These are phyloP conservation scores for Bassia scoparia DNA, from an alignment of 148 eudicot genomes.

Conservation along the genomic window DNA sequence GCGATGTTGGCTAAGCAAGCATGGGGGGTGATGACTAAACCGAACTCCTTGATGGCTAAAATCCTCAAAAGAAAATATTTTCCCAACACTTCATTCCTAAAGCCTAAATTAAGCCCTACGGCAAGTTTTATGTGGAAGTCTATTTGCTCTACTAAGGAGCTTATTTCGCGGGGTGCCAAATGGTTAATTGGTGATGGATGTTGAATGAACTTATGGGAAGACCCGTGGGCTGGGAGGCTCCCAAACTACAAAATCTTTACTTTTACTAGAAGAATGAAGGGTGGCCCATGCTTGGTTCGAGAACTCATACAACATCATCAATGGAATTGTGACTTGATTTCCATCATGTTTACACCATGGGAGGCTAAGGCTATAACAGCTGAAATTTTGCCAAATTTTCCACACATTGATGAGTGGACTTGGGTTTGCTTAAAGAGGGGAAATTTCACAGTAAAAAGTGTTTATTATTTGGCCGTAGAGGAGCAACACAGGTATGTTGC, in stretches of 20 bases:
- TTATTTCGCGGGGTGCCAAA: neutral
- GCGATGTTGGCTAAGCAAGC: neutral
- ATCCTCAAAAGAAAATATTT: neutral
- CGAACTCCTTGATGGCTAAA: neutral
- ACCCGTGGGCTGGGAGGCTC: neutral
- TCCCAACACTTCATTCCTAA: too few species aligned
- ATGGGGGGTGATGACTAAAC: neutral
- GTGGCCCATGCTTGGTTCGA: neutral
- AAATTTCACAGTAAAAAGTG: neutral
- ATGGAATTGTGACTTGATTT: neutral
- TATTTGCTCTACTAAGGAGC: neutral
- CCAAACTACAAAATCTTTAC: neutral
- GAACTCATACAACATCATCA: neutral
- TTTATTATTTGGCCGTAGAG: neutral
- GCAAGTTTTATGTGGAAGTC: neutral
- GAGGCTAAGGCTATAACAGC: neutral
- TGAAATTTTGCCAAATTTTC: neutral
- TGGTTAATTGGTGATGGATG: neutral
- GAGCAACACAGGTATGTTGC: neutral
- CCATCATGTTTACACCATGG: neutral
- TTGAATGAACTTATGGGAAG: neutral
- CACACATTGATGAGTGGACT: neutral
- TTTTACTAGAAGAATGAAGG: neutral
- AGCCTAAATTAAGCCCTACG: neutral
- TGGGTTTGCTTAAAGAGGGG: neutral